These are phyloP conservation scores for Carex sylvatica DNA, from an alignment of 202 grass and related monocot genomes.

Conservation along the genomic window DNA sequence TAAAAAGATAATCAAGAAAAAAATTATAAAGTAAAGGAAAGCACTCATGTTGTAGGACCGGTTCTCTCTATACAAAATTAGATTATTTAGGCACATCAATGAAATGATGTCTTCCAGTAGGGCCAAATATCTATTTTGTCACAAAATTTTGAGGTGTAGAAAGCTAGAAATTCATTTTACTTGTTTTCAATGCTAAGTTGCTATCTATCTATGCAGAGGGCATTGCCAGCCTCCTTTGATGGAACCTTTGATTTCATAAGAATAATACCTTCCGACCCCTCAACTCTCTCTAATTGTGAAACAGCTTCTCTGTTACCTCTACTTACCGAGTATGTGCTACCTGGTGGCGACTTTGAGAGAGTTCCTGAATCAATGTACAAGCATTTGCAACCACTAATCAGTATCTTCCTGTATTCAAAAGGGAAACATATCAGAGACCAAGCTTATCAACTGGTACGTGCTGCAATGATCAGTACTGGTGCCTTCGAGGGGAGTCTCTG, in stretches of 20 bases:
- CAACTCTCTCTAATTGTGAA: constrained; percentile 60
- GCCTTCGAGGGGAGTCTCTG: constrained; percentile 65
- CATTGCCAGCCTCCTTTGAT: constrained; percentile 73
- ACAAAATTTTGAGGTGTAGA: background rate
- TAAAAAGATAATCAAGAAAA: background rate
- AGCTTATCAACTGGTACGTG: constrained; percentile 68
- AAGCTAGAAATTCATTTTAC: constrained; percentile 12
- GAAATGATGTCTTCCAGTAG: background rate
- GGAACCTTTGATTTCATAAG: constrained; percentile 91
- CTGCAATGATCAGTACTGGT: constrained; percentile 79
- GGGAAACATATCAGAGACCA: constrained; percentile 47
- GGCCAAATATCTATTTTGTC: background rate
- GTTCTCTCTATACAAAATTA: background rate
- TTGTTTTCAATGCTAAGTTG: constrained; percentile 19
- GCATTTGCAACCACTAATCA: constrained; percentile 65
- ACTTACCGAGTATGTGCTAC: constrained; percentile 60
- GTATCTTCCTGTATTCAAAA: constrained; percentile 68
- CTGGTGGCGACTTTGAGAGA: constrained; percentile 41
- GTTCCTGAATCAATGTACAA: constrained; percentile 86
- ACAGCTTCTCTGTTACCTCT: constrained; percentile 67
- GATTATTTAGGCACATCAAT: background rate
- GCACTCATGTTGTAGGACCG: background rate
- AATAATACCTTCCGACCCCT: constrained; percentile 59
- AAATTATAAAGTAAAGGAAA: background rate
- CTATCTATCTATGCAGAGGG: constrained; percentile 36